Evolutionary conservation across 2,329 filamentous ascomycete species (phyloP).

Genomic region (Clarireedia homoeocarpa): DNA sequence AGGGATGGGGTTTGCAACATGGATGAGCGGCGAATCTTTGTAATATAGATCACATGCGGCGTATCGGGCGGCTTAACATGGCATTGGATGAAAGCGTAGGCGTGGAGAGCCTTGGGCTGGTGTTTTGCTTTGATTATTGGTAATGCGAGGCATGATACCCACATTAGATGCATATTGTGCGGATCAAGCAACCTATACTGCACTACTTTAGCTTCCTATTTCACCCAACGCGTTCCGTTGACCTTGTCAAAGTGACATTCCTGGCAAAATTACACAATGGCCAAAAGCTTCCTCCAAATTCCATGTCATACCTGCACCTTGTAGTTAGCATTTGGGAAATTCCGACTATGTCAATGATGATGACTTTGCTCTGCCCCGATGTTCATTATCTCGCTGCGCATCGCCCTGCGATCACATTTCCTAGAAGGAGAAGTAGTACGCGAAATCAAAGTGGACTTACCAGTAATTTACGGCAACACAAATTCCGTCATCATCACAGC

Average conservation of each 20-base stretch:
- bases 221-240: neutral
- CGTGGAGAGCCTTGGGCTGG: neutral
- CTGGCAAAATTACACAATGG: conserved; percentile 32
- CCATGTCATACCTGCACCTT: conserved; percentile 63
- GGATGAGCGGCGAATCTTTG: neutral
- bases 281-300: conserved; percentile 63
- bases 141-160: neutral
- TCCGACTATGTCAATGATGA: no score
- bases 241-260: conserved; percentile 11
- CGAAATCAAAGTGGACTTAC: conserved; percentile 34
- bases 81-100: conserved; percentile 1
- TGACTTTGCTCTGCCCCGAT: neutral
- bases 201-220: neutral
- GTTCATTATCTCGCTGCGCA: no score
- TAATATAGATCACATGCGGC: neutral
- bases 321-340: neutral
- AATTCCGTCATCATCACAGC: conserved; percentile 58
- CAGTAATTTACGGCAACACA: conserved; percentile 80
- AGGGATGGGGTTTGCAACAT: neutral
- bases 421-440: no score
- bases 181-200: no score
- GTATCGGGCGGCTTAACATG: neutral
- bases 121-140: no score
- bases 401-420: no score
- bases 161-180: neutral